A percentile compares a stretch with the other conserved stretches of the same genome.
These are phyloP conservation scores for Fusarium sp. DNA, from an alignment of 2,329 filamentous ascomycete species.

Conservation along the genomic window DNA sequence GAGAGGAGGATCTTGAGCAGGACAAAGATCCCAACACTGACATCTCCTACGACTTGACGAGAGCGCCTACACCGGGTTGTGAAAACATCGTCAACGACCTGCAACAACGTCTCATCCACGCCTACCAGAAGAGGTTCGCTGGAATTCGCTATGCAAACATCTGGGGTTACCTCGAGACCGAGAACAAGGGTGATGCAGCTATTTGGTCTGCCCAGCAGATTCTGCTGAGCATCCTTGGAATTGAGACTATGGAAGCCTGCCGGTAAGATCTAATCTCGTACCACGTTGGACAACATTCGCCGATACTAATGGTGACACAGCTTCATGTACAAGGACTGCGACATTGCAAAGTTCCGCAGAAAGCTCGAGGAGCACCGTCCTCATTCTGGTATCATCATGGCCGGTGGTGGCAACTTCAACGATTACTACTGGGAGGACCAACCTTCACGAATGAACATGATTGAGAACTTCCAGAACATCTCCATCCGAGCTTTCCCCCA, in stretches of 20 bases:
- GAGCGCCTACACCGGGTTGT: constrained; percentile 37
- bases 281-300: constrained; percentile 9
- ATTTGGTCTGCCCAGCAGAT: constrained; percentile 50
- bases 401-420: constrained; percentile 48
- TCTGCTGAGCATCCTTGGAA: constrained; percentile 45
- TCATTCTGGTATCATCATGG: constrained; percentile 49
- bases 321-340: constrained; percentile 46
- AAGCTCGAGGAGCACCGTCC: constrained; percentile 46
- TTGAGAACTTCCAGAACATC: constrained; percentile 40
- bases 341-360: constrained; percentile 41
- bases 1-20: constrained; percentile 34
- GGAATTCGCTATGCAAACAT: constrained; percentile 49
- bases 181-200: constrained; percentile 49
- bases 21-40: constrained; percentile 35
- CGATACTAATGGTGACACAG: constrained; percentile 37
- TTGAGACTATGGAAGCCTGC: constrained; percentile 49
- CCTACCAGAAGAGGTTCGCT: constrained; percentile 44
- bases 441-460: constrained; percentile 50
- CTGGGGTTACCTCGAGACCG: constrained; percentile 49
- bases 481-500: constrained; percentile 47
- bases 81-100: constrained; percentile 48
- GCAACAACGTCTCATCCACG: constrained; percentile 46
- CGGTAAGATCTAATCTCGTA: constrained; percentile 34
- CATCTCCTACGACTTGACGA: constrained; percentile 45
- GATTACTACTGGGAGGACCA: constrained; percentile 50